Conservation (phyloP, 306 rosid species). For the Cucurbita maxima region DNA sequence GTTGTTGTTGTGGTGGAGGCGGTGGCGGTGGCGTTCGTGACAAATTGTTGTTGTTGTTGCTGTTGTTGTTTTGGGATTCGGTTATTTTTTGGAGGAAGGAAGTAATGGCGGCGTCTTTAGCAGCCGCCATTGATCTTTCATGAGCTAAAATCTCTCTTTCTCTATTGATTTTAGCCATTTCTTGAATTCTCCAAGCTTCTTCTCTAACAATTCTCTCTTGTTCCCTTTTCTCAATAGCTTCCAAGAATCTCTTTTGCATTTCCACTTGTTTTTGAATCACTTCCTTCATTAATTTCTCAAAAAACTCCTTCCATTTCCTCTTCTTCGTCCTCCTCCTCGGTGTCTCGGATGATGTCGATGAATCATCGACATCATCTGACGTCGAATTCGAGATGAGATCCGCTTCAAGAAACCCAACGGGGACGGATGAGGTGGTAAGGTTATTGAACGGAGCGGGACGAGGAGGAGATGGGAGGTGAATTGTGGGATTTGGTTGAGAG, state of each 20-base stretch:
- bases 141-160: constrained; percentile 53
- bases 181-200: constrained; percentile 61
- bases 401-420: constrained; percentile 7
- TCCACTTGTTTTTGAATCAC: constrained; percentile 69
- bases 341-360: constrained; percentile 56
- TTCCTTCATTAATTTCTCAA: constrained; percentile 36
- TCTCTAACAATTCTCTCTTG: constrained; percentile 36
- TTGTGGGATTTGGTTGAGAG: constrained; percentile 21
- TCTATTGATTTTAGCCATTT: constrained; percentile 39
- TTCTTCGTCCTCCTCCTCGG: constrained; percentile 28
- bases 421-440: not conserved
- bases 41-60: not conserved
- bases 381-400: constrained; percentile 38
- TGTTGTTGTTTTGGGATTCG: constrained; percentile 1
- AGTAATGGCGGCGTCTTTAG: constrained; percentile 58
- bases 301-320: constrained; percentile 76
- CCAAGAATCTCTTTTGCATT: constrained; percentile 56
- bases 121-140: constrained; percentile 53
- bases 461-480: constrained; percentile 8
- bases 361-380: constrained; percentile 45
- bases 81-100: constrained; percentile 48
- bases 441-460: not conserved
- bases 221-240: constrained; percentile 51
- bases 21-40: not conserved
- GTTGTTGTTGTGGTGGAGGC: not conserved